Conservation (phyloP, 1,284 basidiomycete genomes). For the Ceratobasidium sp. region DNA sequence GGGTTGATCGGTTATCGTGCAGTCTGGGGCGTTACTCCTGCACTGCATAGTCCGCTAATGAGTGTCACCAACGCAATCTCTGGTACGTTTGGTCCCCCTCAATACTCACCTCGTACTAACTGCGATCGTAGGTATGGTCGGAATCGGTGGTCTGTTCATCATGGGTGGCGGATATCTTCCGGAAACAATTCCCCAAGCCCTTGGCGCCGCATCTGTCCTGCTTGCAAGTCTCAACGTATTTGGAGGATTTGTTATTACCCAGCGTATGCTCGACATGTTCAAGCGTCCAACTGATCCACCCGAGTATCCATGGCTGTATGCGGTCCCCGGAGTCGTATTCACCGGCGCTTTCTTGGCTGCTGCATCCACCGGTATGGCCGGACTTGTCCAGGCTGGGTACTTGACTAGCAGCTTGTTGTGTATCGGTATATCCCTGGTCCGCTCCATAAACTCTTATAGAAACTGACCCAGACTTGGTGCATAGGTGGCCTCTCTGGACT, state of each 20-base stretch:
- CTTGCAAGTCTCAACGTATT: slow-evolving; percentile 84
- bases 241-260: slow-evolving; percentile 82
- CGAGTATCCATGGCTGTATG: slow-evolving; percentile 83
- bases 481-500: slow-evolving; percentile 75
- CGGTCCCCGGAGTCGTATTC: slow-evolving; percentile 76
- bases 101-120: background rate
- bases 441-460: background rate
- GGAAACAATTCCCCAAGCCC: slow-evolving; percentile 74
- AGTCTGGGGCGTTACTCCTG: slow-evolving; percentile 85
- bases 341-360: slow-evolving; percentile 80
- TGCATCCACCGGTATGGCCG: slow-evolving; percentile 79
- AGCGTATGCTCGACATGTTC: slow-evolving; percentile 90
- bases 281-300: slow-evolving; percentile 83
- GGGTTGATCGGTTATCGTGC: slow-evolving; percentile 79
- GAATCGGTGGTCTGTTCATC: slow-evolving; percentile 82
- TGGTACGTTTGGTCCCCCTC: slow-evolving; percentile 45
- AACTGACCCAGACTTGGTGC: background rate
- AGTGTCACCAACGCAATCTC: slow-evolving; percentile 57
- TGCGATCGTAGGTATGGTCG: slow-evolving; percentile 66
- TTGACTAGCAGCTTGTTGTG: slow-evolving; percentile 80
- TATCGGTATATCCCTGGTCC: slow-evolving; percentile 61
- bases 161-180: slow-evolving; percentile 88
- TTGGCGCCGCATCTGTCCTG: slow-evolving; percentile 80
- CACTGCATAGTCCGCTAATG: slow-evolving; percentile 62
- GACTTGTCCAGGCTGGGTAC: slow-evolving; percentile 86